These are phyloP conservation scores for Neurospora tetraspora DNA, from an alignment of 495 filamentous ascomycete genomes.

Conservation along the genomic window DNA sequence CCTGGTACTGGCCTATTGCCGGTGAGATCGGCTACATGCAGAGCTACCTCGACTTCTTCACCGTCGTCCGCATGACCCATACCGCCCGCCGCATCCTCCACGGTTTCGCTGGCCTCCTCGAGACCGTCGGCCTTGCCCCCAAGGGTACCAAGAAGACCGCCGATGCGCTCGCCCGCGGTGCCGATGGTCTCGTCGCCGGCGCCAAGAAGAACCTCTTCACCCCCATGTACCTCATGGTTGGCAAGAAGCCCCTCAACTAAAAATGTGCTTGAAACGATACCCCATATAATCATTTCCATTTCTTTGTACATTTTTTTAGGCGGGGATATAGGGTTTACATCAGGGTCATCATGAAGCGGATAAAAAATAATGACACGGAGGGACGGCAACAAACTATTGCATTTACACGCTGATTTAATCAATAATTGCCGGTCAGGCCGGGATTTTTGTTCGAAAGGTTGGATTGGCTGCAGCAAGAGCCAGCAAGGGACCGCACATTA, in stretches of 20 bases:
- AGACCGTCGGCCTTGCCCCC: conserved; percentile 67
- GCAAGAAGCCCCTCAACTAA: conserved; percentile 63
- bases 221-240: conserved; percentile 98
- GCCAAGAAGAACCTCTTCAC: conserved; percentile 92
- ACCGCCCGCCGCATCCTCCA: conserved; percentile 67
- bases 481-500: background rate
- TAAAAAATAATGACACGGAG: conserved; percentile 1
- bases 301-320: conserved; percentile 6
- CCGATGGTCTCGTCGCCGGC: conserved; percentile 81
- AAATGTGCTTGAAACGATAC: background rate
- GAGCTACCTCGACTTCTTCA: conserved; percentile 68
- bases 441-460: background rate
- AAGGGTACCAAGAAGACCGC: conserved; percentile 91
- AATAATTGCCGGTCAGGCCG: conserved; percentile 7
- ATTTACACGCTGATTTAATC: conserved; percentile 8
- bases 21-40: conserved; percentile 72
- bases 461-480: background rate
- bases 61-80: conserved; percentile 85
- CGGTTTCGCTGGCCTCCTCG: conserved; percentile 67
- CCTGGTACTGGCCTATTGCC: conserved; percentile 94
- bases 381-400: conserved; percentile 1
- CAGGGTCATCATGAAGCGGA: conserved; percentile 14
- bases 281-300: conserved; percentile 1
- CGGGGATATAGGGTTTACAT: conserved; percentile 8
- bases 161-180: conserved; percentile 72